Base-by-base conservation (phyloP, 768 basidiomycete species). In the Phanerodontia chrysosporium region DNA sequence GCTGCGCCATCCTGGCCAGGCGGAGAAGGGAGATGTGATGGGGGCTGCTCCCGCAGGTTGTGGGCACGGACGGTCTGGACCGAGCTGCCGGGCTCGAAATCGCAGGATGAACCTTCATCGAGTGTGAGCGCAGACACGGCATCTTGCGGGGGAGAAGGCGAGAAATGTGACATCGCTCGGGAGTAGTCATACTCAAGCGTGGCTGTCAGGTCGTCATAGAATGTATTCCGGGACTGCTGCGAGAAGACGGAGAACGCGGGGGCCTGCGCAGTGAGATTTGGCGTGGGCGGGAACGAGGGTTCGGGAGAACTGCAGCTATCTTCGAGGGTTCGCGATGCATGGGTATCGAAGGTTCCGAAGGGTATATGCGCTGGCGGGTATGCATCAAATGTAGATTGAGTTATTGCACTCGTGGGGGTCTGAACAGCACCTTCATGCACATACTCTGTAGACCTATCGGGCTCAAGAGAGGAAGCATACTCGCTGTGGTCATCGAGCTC, bases 41-140 rank as follows among this genome's bases (percentile, higher is more conserved):
- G 45, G 10, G 52, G 36, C 30, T 35, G 22, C 24, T 21, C 58
- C 57, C 16, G 58, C 49, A 49, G 66, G 39, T 42, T 42, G 55
- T 28, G 69, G 65, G 69, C 70, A 22, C 78, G 71, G 55, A 80
- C 75, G 25, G 78, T 80, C 45, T 74, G 80, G 27, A 72, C 73
- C 29, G 81, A 79, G 14, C 78, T 76, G n/a, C 76, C 74, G n/a
- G 80, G 74, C 59, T 78, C 68, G 46, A 76, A 71, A 25, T 66
- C 67, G 51, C 49, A 58, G 14, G 18, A n/a, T 45, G 24, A 30
- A n/a, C 27, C 21, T 22, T 59, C 42, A 8, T 32, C 49, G 49
- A 51, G 30, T 16, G 27, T 10, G 22, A 32, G 29, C 28, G 28
- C 13, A 30, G 30, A 30, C 49, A 7, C 49, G 49, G 49, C 28